Percentiles rank a stretch among this genome's conserved stretches.
These are phyloP conservation scores for Mortierella sp. DNA, from an alignment of 371 early-diverging fungal genomes.

Conservation along the genomic window DNA sequence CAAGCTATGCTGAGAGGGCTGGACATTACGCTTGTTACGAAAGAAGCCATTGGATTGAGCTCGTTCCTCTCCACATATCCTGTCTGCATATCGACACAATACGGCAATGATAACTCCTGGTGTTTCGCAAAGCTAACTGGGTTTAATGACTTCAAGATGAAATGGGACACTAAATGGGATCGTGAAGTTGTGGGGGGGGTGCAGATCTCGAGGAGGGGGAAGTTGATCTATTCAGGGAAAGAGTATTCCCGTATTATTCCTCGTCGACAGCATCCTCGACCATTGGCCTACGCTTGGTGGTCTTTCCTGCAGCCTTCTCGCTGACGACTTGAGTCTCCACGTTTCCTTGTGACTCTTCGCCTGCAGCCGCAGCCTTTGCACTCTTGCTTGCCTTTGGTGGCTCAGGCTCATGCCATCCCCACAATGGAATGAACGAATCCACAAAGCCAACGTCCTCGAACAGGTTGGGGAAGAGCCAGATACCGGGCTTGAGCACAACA, in stretches of 20 bases:
- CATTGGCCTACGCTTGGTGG: constrained; percentile 15
- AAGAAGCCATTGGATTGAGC: too few species aligned
- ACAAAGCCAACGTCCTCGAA: constrained; percentile 98
- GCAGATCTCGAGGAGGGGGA: too few species aligned
- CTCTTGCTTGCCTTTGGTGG: constrained; percentile 35
- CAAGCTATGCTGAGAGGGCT: too few species aligned
- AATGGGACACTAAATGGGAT: too few species aligned
- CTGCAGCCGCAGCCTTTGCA: constrained; percentile 14
- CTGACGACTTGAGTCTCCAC: constrained; percentile 35
- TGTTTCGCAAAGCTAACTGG: background rate
- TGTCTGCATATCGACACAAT: too few species aligned
- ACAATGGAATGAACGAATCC: constrained; percentile 97
- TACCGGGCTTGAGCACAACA: constrained; percentile 82
- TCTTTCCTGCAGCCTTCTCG: constrained; percentile 5
- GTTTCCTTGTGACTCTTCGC: constrained; percentile 36
- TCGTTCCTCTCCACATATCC: too few species aligned
- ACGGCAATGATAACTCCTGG: too few species aligned
- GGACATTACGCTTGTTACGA: too few species aligned
- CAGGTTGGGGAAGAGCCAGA: constrained; percentile 99
- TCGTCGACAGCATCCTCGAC: constrained; percentile 3
- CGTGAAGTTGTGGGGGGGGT: too few species aligned
- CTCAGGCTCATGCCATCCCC: constrained; percentile 86
- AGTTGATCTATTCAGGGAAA: too few species aligned
- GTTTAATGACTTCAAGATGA: too few species aligned
- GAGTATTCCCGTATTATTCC: background rate